Percentiles rank a stretch among this genome's conserved stretches.
Conservation (phyloP, 495 filamentous ascomycete species). For the Aspergillus heteromorphus region DNA sequence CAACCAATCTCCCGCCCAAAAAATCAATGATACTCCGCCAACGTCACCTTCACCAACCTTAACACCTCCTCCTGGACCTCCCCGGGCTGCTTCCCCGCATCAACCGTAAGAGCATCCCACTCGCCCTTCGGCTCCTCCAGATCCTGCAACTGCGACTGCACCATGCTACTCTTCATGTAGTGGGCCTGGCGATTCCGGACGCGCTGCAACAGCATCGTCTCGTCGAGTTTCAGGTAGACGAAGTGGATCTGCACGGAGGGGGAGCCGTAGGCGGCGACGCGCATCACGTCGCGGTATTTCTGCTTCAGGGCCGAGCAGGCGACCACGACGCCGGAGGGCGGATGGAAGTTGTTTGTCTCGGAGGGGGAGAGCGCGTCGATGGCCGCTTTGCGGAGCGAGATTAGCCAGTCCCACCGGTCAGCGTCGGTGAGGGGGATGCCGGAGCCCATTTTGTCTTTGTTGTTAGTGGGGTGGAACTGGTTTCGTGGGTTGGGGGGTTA, state of each 20-base stretch:
- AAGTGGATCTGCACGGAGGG: conserved; percentile 82
- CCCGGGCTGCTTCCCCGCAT: conserved; percentile 61
- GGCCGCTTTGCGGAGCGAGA: conserved; percentile 76
- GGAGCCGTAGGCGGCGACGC: conserved; percentile 74
- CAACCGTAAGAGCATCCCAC: conserved; percentile 76
- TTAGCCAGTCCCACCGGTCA: conserved; percentile 99
- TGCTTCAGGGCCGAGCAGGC: conserved; percentile 95
- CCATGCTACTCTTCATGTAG: conserved; percentile 98
- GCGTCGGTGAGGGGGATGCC: conserved; percentile 86
- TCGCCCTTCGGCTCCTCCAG: conserved; percentile 81
- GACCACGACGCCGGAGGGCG: conserved; percentile 75
- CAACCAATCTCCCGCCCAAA: conserved; percentile 5
- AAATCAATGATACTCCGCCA: conserved; percentile 27
- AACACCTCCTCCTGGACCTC: conserved; percentile 64
- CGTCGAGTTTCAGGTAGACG: conserved; percentile 77
- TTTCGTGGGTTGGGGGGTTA: not conserved
- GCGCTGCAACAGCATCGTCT: conserved; percentile 67
- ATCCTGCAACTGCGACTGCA: conserved; percentile 82
- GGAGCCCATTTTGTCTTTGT: conserved; percentile 89
- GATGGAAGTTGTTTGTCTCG: conserved; percentile 34
- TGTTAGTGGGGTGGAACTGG: conserved; percentile 28
- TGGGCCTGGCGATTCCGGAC: conserved; percentile 72
- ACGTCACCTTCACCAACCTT: conserved; percentile 42
- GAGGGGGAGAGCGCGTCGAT: conserved; percentile 56
- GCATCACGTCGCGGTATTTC: conserved; percentile 96